phyloP scores from a whole-genome alignment of 495 filamentous ascomycete species.

The Tuber melanosporum region DNA sequence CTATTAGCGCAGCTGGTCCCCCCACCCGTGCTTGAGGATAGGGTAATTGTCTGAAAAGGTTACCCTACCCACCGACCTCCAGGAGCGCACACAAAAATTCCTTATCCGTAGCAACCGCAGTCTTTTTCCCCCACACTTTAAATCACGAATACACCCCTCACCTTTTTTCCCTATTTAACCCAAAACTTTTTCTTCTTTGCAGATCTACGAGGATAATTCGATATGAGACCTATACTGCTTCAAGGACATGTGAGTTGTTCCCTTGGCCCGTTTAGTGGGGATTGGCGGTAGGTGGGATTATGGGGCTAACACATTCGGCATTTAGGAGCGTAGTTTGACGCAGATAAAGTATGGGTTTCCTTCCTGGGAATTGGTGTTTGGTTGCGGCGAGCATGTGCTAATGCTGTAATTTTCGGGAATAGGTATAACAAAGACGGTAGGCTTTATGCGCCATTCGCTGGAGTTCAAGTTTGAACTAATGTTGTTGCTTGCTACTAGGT shows the following conservation, averaged over 20 bases:
- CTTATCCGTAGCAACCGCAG: background rate
- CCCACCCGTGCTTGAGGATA: background rate
- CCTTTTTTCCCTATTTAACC: background rate
- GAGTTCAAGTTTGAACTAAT: conserved; percentile 15
- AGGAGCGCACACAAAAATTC: background rate
- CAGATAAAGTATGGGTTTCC: conserved; percentile 73
- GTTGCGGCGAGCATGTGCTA: conserved; percentile 5
- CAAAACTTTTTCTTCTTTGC: background rate
- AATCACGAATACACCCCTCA: background rate
- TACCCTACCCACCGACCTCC: background rate
- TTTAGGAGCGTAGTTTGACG: conserved; percentile 86
- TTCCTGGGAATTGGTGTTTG: background rate
- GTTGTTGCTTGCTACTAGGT: conserved; percentile 46
- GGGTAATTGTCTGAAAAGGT: background rate
- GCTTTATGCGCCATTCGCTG: background rate
- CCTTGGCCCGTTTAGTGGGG: background rate
- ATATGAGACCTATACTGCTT: conserved; percentile 91
- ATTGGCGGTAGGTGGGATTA: background rate
- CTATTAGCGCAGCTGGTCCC: background rate
- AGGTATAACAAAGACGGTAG: conserved; percentile 76
- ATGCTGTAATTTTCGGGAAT: conserved; percentile 20
- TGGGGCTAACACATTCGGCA: background rate
- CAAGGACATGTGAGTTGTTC: conserved; percentile 70
- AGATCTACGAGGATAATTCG: conserved; percentile 25
- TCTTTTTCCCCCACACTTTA: background rate